Percentiles rank a stretch among this genome's conserved stretches.
phyloP scores from a whole-genome alignment of 129 eudicot genomes.

The Pseudognaphalium luteoalbum region DNA sequence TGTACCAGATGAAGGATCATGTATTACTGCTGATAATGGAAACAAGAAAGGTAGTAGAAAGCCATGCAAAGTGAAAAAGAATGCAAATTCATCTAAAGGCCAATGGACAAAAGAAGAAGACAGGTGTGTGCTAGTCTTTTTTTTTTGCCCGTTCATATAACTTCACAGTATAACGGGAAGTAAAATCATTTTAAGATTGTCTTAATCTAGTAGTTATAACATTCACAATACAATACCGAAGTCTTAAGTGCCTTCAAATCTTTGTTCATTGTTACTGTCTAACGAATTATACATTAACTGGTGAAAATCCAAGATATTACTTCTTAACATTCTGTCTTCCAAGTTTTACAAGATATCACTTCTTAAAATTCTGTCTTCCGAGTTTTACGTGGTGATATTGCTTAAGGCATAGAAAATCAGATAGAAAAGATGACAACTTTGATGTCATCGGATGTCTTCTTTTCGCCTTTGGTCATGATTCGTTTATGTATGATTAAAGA shows the following conservation, averaged over 20 bases:
- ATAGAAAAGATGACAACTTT: background rate
- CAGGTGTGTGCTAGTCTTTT: conserved; percentile 65
- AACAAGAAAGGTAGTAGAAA: conserved; percentile 29
- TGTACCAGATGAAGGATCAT: conserved; percentile 62
- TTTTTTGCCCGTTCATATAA: too few species aligned
- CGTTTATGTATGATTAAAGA: background rate
- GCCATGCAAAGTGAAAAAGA: conserved; percentile 37
- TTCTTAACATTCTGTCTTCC: background rate
- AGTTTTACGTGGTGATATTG: background rate
- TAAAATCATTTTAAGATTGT: too few species aligned
- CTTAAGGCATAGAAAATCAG: background rate
- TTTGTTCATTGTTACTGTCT: background rate
- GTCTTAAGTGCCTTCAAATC: too few species aligned
- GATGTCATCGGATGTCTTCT: too few species aligned
- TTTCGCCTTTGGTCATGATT: too few species aligned
- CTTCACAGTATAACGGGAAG: too few species aligned
- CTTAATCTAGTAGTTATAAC: too few species aligned
- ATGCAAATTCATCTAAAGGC: conserved; percentile 58
- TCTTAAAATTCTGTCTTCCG: too few species aligned
- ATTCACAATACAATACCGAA: too few species aligned
- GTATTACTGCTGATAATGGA: conserved; percentile 46
- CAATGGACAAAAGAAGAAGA: conserved; percentile 95
- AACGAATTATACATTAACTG: background rate
- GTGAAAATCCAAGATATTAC: background rate
- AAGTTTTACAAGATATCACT: too few species aligned